Base-by-base conservation (phyloP, 2,329 filamentous ascomycete species). In the Dothiorella sarmentorum region DNA sequence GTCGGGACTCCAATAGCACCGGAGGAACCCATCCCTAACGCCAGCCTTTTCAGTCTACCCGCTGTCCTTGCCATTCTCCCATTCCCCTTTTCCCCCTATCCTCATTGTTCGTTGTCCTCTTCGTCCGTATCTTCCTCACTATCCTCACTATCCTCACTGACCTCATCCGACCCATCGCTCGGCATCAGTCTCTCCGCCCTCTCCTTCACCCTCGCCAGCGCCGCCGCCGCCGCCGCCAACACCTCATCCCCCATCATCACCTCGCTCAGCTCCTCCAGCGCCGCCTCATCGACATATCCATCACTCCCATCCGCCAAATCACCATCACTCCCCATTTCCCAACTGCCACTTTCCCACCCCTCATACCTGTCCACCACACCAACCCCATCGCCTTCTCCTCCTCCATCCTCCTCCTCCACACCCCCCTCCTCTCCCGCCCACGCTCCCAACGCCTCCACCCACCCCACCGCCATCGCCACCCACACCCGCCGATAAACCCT, bases 191-290 rank as follows among this genome's bases (percentile, higher is more conserved):
- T 53, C n/a, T 6, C 35, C 22, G n/a, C 22, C 35, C 49, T 29
- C 35, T 11, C 45, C 11, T 13, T 22, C 26, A 10, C 47, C 15
- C 24, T 17, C 7, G 24, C 24, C 26, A 47, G 22, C 31, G 20
- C 31, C 13, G 33, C 47, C 31, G 18, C 5, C 9, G 31, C 47
- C 31, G 33, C 15, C 2, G 31, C 47, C 13, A 29, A 31, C 47
- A 52, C 9, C 9, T 26, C 29, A n/a, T 53, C 33, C 24, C 29
- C 49, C 1, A 53, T 27, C 3, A 7, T 24, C 22, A 42, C 35
- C 49, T 53, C 49, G 49, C 49, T 53, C 49, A 53, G 20, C n/a
- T 27, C n/a, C 24, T 53, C 49, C 49, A 38, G 15, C 49, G 17
- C 11, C 2, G 17, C 33, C 20, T 53, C 26, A 22, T 26, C n/a